Evolutionary conservation across 2,329 filamentous ascomycete genomes (phyloP).

Genomic region (Trichoderma pleuroti): DNA sequence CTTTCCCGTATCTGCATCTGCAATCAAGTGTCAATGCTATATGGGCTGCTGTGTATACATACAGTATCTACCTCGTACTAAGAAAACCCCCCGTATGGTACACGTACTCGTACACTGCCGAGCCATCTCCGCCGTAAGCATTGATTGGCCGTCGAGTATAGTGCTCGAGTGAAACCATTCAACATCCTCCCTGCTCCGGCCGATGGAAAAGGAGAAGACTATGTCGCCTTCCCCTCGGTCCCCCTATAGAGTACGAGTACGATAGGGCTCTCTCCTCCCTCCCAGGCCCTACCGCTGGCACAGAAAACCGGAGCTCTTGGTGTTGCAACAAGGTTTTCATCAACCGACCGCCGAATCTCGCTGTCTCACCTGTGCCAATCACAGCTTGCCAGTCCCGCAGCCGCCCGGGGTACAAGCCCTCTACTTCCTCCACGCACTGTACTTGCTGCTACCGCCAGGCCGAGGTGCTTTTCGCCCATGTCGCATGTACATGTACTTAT

Average conservation of each 20-base stretch:
- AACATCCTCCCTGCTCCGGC: not conserved
- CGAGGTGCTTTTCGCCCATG: not conserved
- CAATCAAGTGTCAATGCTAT: not conserved
- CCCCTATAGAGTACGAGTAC: not conserved
- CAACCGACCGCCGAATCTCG: conserved; percentile 14
- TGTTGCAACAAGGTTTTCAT: conserved; percentile 8
- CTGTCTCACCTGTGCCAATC: conserved; percentile 3
- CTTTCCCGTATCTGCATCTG: not conserved
- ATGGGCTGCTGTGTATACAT: too few species aligned
- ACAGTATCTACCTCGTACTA: too few species aligned
- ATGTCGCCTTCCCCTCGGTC: not conserved
- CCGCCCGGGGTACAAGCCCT: not conserved
- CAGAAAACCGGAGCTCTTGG: not conserved
- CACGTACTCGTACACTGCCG: not conserved
- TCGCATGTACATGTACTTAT: not conserved
- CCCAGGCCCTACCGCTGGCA: not conserved
- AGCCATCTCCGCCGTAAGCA: not conserved
- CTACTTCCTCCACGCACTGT: conserved; percentile 3
- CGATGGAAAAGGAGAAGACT: not conserved
- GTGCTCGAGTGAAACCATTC: not conserved
- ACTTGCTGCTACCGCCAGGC: not conserved
- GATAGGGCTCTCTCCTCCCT: not conserved
- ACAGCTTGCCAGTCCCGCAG: not conserved
- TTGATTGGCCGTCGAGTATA: not conserved
- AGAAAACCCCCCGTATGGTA: not conserved